A percentile compares a stretch with the other conserved stretches of the same genome.
Evolutionary conservation across 805 yeast species (phyloP).

Genomic region (Peterozyma toletana): DNA sequence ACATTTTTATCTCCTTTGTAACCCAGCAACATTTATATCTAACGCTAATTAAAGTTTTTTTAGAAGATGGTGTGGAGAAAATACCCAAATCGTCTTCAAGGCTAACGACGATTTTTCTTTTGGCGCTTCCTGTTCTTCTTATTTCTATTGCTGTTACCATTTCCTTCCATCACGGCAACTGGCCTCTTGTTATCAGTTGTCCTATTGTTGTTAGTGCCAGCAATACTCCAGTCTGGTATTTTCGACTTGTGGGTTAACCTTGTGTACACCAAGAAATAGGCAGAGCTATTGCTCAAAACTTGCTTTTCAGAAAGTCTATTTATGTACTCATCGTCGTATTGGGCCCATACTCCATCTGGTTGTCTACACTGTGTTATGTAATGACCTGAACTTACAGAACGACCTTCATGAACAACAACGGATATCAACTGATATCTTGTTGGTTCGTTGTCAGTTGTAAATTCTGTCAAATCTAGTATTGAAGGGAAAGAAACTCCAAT

Average conservation of each 20-base stretch:
- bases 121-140: too few species aligned
- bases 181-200: not conserved
- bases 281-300: slow-evolving; percentile 78
- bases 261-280: slow-evolving; percentile 83
- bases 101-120: too few species aligned
- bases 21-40: too few species aligned
- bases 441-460: slow-evolving; percentile 39
- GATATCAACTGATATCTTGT: slow-evolving; percentile 65
- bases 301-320: slow-evolving; percentile 64
- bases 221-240: slow-evolving; percentile 1
- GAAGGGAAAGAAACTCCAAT: slow-evolving; percentile 80
- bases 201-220: not conserved
- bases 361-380: slow-evolving; percentile 87
- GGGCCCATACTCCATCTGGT: slow-evolving; percentile 89
- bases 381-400: slow-evolving; percentile 89
- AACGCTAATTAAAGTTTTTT: too few species aligned
- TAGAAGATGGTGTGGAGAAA: too few species aligned
- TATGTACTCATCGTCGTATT: slow-evolving; percentile 89
- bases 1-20: too few species aligned
- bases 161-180: too few species aligned
- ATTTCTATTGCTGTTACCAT: too few species aligned
- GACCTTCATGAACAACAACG: slow-evolving; percentile 91
- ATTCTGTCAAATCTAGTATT: slow-evolving; percentile 65
- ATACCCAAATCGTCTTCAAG: too few species aligned
- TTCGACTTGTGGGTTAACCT: slow-evolving; percentile 54